phyloP scores from a whole-genome alignment of 2,329 filamentous ascomycete genomes.

The Nigrograna mackinnonii region DNA sequence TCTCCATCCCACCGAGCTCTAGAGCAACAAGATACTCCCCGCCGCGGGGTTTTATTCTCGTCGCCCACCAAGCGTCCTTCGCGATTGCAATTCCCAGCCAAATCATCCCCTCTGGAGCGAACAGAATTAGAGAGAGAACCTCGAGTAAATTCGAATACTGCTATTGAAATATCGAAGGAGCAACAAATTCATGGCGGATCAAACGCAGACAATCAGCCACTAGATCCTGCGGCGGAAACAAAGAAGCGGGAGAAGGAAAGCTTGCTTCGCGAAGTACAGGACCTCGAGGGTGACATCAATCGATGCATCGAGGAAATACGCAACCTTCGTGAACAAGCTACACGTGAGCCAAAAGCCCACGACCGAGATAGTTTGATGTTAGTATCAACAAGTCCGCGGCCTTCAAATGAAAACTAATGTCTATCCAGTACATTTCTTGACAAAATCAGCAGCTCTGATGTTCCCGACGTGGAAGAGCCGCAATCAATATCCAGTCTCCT shows the following conservation, averaged over 20 bases:
- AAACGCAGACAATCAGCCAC: constrained; percentile 11
- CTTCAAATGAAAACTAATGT: constrained; percentile 1
- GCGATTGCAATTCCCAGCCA: constrained; percentile 15
- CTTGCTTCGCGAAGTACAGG: constrained; percentile 29
- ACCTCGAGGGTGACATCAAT: constrained; percentile 35
- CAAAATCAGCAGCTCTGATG: constrained; percentile 18
- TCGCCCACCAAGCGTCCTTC: constrained; percentile 35
- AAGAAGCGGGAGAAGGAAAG: constrained; percentile 33
- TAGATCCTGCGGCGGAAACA: constrained; percentile 27
- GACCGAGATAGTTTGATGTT: constrained; percentile 25
- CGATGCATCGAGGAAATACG: constrained; percentile 29
- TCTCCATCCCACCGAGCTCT: constrained; percentile 19
- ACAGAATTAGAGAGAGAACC: constrained; percentile 14
- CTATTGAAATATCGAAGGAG: background rate
- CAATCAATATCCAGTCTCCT: constrained; percentile 34
- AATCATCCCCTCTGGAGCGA: constrained; percentile 16
- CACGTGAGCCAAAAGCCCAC: constrained; percentile 14
- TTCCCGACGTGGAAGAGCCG: constrained; percentile 16
- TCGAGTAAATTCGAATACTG: background rate
- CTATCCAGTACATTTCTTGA: constrained; percentile 23
- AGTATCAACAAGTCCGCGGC: constrained; percentile 6
- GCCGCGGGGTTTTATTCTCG: constrained; percentile 27
- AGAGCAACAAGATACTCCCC: constrained; percentile 21
- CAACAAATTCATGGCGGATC: constrained; percentile 1
- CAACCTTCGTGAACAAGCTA: constrained; percentile 24